Evolutionary conservation across 805 yeast genomes (phyloP).

Genomic region (Teunomyces atbi): DNA sequence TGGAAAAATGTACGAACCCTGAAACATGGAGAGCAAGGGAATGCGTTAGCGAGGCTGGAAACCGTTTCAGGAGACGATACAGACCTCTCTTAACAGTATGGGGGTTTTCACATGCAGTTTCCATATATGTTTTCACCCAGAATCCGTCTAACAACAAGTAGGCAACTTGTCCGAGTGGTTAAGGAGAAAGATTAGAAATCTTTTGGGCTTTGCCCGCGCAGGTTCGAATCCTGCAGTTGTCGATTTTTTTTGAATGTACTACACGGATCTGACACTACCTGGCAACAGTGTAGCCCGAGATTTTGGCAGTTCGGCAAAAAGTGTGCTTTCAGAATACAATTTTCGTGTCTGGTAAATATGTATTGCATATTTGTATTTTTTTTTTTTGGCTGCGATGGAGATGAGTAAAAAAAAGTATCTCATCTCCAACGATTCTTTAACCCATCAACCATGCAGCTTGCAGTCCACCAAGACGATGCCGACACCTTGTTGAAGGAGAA

Average conservation of each 20-base stretch:
- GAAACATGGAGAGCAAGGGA: neutral
- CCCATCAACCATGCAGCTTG: slow-evolving; percentile 57
- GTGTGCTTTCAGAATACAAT: neutral
- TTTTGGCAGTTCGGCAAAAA: no score
- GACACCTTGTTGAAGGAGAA: slow-evolving; percentile 69
- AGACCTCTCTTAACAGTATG: no score
- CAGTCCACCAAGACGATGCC: slow-evolving; percentile 72
- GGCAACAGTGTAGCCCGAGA: no score
- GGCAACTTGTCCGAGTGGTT: slow-evolving; percentile 61
- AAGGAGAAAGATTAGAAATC: slow-evolving; percentile 56
- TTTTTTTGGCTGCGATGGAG: slow-evolving; percentile 6
- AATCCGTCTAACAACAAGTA: neutral
- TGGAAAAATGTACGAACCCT: neutral
- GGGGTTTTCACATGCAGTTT: no score
- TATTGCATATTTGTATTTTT: neutral
- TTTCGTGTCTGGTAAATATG: neutral
- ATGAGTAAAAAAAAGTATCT: slow-evolving; percentile 2
- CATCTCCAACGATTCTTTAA: neutral
- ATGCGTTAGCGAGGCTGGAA: no score
- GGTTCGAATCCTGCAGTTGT: slow-evolving; percentile 73
- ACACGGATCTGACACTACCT: neutral
- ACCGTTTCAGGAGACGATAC: no score
- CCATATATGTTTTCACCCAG: neutral
- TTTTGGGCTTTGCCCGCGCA: slow-evolving; percentile 38
- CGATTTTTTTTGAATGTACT: slow-evolving; percentile 36